These are phyloP conservation scores for Nephelium lappaceum DNA, from an alignment of 345 rosid species.

Conservation along the genomic window DNA sequence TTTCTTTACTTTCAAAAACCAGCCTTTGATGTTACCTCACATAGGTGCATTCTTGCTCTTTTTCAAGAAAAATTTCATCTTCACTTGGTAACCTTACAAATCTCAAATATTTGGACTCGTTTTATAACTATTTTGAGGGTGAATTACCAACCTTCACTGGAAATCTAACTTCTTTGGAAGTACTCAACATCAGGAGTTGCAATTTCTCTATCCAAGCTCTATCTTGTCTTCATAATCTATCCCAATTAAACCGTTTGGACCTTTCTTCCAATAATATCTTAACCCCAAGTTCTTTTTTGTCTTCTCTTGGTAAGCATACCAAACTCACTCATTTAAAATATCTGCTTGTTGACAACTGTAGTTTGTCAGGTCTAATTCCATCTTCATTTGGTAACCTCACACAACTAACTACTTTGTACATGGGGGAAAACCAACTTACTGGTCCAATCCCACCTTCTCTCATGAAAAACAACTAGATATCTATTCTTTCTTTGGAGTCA, in stretches of 20 bases:
- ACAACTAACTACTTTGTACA: background rate
- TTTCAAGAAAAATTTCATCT: background rate
- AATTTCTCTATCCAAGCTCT: conserved; percentile 1
- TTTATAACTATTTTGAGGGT: background rate
- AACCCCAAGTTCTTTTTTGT: background rate
- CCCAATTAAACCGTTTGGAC: background rate
- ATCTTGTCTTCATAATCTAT: conserved; percentile 10
- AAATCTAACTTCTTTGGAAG: background rate
- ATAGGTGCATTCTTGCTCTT: background rate
- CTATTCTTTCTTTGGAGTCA: no score
- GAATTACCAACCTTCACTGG: background rate
- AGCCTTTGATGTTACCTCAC: background rate
- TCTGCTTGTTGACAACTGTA: no score
- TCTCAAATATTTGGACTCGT: background rate
- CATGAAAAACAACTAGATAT: no score
- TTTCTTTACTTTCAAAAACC: background rate
- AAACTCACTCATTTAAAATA: background rate
- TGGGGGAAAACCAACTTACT: background rate
- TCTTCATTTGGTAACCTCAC: background rate
- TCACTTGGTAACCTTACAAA: conserved; percentile 5
- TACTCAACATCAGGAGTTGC: background rate
- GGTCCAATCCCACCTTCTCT: no score
- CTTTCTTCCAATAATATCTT: background rate
- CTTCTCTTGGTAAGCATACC: background rate
- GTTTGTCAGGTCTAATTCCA: no score